phyloP scores from a whole-genome alignment of 768 basidiomycete species.

The Mycena capillaripes region DNA sequence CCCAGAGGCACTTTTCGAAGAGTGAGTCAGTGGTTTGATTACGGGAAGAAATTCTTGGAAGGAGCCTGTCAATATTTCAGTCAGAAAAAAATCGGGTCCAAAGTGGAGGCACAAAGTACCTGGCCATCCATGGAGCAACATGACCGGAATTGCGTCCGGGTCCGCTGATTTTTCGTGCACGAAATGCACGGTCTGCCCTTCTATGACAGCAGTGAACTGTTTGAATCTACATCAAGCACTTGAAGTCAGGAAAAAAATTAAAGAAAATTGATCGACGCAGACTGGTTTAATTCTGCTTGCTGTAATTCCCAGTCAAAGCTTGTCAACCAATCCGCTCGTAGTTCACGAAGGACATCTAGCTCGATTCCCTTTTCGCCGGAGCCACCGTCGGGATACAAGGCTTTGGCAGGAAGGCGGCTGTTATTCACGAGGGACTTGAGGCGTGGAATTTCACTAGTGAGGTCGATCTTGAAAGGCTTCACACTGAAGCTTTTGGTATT shows the following conservation, averaged over 20 bases:
- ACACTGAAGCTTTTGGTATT: background rate
- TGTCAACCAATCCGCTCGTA: background rate
- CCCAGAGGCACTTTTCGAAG: too few relatives aligned
- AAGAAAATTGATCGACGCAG: background rate
- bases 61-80: background rate
- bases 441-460: background rate
- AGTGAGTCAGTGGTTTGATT: too few relatives aligned
- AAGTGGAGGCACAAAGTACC: slow-evolving; percentile 7
- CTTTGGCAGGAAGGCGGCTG: background rate
- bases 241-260: background rate
- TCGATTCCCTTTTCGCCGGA: background rate
- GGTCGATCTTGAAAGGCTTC: slow-evolving; percentile 16
- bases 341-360: background rate
- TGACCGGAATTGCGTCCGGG: slow-evolving; percentile 12
- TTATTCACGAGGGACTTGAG: background rate
- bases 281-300: slow-evolving; percentile 16
- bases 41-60: too few relatives aligned
- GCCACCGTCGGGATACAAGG: background rate
- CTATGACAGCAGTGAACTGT: slow-evolving; percentile 34
- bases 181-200: slow-evolving; percentile 19
- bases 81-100: too few relatives aligned
- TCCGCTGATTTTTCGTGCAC: slow-evolving; percentile 13
- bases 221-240: background rate
- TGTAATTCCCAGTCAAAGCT: slow-evolving; percentile 7
- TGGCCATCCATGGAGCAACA: slow-evolving; percentile 31